Percentiles rank a stretch among this genome's conserved stretches.
phyloP scores from a whole-genome alignment of 192 early-diverging fungal species.

The Coemansia sp. region DNA sequence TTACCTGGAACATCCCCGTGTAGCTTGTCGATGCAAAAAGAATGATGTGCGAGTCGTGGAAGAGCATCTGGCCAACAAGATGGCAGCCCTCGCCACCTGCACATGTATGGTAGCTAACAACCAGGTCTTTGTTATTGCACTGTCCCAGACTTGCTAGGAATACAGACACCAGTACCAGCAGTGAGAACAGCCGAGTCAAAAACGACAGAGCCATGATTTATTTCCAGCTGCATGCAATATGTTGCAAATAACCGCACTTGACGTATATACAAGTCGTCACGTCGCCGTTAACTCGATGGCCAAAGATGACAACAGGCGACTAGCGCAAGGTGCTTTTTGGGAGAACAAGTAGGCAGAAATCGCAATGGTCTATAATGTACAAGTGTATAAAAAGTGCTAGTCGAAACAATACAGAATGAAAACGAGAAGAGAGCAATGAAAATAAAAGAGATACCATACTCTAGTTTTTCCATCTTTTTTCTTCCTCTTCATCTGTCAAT shows the following conservation, averaged over 20 bases:
- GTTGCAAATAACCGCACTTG: not conserved
- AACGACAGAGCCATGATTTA: not conserved
- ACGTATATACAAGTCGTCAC: not conserved
- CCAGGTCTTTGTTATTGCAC: constrained; percentile 30
- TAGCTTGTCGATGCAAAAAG: constrained; percentile 32
- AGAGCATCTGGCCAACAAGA: constrained; percentile 32
- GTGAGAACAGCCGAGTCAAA: constrained; percentile 2
- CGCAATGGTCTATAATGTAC: not conserved
- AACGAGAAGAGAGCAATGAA: not conserved
- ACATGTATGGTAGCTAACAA: constrained; percentile 45
- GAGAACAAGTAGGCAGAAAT: not conserved
- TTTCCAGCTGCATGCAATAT: not conserved
- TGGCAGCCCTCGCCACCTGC: constrained; percentile 46
- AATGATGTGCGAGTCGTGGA: constrained; percentile 44
- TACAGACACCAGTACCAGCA: constrained; percentile 11
- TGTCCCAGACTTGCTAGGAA: constrained; percentile 8
- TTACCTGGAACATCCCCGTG: constrained; percentile 35
- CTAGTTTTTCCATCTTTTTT: not conserved
- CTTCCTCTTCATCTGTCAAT: not conserved
- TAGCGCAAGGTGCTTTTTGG: too few relatives aligned
- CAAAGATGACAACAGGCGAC: too few relatives aligned
- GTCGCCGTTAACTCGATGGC: not conserved
- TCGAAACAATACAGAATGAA: not conserved
- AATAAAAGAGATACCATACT: not conserved
- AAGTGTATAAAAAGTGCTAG: not conserved